phyloP scores from a whole-genome alignment of 2,329 filamentous ascomycete species.

The Aureobasidium sp. region DNA sequence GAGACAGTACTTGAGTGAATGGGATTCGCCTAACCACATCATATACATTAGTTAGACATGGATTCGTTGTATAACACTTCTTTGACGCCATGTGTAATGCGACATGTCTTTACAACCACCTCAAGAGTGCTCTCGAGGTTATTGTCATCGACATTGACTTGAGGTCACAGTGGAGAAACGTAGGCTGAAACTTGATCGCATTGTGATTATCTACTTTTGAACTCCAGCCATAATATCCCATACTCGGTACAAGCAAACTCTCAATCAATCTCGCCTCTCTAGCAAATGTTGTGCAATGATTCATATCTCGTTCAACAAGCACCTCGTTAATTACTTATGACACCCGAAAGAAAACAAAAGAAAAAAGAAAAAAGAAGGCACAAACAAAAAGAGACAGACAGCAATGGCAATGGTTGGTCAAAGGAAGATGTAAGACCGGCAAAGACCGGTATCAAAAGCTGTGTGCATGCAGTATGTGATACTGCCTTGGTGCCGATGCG shows the following conservation, averaged over 20 bases:
- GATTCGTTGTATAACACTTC: too few relatives aligned
- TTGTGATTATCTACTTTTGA: constrained; percentile 9
- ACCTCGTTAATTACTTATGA: constrained; percentile 7
- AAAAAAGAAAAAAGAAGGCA: neutral
- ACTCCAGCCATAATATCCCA: constrained; percentile 9
- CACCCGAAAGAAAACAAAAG: neutral
- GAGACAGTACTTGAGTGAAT: neutral
- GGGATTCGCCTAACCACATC: too few relatives aligned
- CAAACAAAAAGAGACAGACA: constrained; percentile 3
- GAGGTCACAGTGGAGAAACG: neutral
- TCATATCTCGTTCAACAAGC: constrained; percentile 9
- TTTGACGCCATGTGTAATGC: too few relatives aligned
- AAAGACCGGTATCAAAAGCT: neutral
- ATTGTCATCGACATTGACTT: neutral
- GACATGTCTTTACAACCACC: neutral
- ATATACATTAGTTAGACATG: too few relatives aligned
- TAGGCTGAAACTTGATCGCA: constrained; percentile 2
- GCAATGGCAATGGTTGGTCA: constrained; percentile 3
- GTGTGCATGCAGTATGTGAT: constrained; percentile 1
- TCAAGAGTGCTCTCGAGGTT: neutral
- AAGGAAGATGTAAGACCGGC: neutral
- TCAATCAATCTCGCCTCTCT: neutral
- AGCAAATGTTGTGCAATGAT: constrained; percentile 5
- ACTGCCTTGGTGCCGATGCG: neutral
- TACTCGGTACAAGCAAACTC: constrained; percentile 8